These are phyloP conservation scores for Cenchrus purpureus DNA, from an alignment of 176 grass and related monocot species.

Conservation along the genomic window DNA sequence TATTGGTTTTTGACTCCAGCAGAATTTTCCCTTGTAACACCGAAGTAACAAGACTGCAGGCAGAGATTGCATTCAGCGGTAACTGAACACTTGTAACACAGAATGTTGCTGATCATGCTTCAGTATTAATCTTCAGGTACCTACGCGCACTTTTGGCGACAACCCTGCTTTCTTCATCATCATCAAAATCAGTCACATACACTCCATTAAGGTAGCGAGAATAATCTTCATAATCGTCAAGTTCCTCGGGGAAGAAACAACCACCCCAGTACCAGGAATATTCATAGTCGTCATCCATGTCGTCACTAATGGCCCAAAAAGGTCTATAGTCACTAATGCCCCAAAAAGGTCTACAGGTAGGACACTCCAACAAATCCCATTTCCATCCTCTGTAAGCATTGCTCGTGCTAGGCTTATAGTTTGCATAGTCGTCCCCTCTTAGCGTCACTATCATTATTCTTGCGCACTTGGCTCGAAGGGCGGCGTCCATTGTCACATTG, in stretches of 20 bases:
- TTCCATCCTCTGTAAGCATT: not conserved
- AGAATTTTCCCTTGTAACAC: too few relatives aligned
- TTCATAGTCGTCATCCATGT: not conserved
- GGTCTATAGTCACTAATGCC: not conserved
- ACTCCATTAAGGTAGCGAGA: not conserved
- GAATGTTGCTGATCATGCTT: too few relatives aligned
- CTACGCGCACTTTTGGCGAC: not conserved
- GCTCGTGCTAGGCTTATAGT: not conserved
- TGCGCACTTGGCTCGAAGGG: not conserved
- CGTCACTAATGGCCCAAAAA: not conserved
- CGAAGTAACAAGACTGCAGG: too few relatives aligned
- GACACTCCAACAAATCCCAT: not conserved
- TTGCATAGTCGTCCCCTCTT: not conserved
- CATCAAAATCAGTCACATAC: not conserved
- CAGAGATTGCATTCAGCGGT: too few relatives aligned
- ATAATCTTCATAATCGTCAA: not conserved
- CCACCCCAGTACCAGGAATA: not conserved
- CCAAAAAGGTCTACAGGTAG: not conserved
- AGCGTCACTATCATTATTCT: not conserved
- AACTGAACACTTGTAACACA: too few relatives aligned
- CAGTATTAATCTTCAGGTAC: not conserved
- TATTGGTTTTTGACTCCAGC: too few relatives aligned
- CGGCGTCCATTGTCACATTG: not conserved
- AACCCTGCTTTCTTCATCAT: not conserved
- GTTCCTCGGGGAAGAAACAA: not conserved